phyloP scores from a whole-genome alignment of 2,329 filamentous ascomycete genomes.

The Davidsoniella australis region DNA sequence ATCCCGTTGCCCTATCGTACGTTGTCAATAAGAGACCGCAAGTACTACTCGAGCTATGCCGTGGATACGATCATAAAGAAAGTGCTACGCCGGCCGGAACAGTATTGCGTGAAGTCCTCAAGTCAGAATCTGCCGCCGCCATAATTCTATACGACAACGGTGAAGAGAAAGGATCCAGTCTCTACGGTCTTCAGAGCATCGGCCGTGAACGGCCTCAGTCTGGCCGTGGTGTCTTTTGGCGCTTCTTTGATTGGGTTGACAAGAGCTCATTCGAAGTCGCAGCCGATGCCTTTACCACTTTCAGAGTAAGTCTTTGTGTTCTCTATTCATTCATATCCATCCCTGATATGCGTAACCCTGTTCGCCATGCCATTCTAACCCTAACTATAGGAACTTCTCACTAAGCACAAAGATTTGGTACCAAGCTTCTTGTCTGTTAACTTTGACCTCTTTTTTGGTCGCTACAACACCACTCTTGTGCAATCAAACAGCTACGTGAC shows the following conservation, averaged over 20 bases:
- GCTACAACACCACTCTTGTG: slow-evolving; percentile 74
- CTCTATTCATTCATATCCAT: not conserved
- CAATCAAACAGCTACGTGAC: slow-evolving; percentile 95
- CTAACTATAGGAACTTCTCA: slow-evolving; percentile 60
- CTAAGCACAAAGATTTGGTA: slow-evolving; percentile 82
- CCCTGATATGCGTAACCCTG: not conserved
- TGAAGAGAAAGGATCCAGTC: slow-evolving; percentile 48
- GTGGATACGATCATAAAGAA: slow-evolving; percentile 77
- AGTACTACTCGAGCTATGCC: slow-evolving; percentile 73
- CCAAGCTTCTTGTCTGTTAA: slow-evolving; percentile 76
- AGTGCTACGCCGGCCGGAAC: slow-evolving; percentile 84
- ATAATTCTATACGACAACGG: slow-evolving; percentile 89
- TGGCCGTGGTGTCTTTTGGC: slow-evolving; percentile 83
- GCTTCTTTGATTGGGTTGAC: slow-evolving; percentile 94
- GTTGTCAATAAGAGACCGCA: slow-evolving; percentile 75
- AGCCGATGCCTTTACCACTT: slow-evolving; percentile 94
- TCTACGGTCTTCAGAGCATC: slow-evolving; percentile 61
- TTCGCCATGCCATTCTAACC: slow-evolving; percentile 1
- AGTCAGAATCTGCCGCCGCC: slow-evolving; percentile 78
- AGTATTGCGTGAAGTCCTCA: slow-evolving; percentile 71
- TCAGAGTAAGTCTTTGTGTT: slow-evolving; percentile 45
- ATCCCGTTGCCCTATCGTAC: slow-evolving; percentile 75
- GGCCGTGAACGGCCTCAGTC: slow-evolving; percentile 59
- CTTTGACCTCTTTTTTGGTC: slow-evolving; percentile 82
- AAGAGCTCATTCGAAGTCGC: slow-evolving; percentile 92